Evolutionary conservation across 192 early-diverging fungal genomes (phyloP), one percentile per base, ranked within the genome.

Genomic region (Umbelopsis sp.): DNA sequence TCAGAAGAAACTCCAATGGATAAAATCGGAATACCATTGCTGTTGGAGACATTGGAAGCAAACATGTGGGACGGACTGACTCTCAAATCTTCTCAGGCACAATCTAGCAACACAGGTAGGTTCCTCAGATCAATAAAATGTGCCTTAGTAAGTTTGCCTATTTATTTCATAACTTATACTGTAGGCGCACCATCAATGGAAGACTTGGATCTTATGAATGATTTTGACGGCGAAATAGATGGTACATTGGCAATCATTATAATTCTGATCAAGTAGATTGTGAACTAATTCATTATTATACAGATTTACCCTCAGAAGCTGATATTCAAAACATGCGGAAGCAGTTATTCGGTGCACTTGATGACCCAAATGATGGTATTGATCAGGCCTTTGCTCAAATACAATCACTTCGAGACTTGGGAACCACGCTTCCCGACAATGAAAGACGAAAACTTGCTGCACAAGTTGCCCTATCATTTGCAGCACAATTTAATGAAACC

Each of bases 51-150:
- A 16, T 67, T 91, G 65, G 81, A 88, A 46, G 76, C 85, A 20
- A 81, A 91, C 35, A 84, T 90, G 77, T 91, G 90, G 90, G 89
- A 91, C 68, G 87, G 86, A 30, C 52, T 88, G 64, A 61, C 76
- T 41, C 76, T 80, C 4, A 83, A 79, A 44, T 49, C 73, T 8
- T 49, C 55, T 16, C 46, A 52, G 46, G 25, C 30, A 33, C 55
- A 11, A 18, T 25, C 25, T 61, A 30, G 33, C 3, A 61, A 16
- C 4, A 35, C 27, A 15, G 30, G 55, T n/a, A 61, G 16, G 33
- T 25, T 1, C 51, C 3, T 23, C 20, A 51, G 12, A 16, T 61
- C 2, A 33, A n/a, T 1, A 61, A 11, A 25, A 37, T 44, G 22
- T n/a, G 8, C 58, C 12, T 11, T 22, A 11, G 10, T 6, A 45